Percentiles rank a stretch among this genome's conserved stretches.
Evolutionary conservation across 73 alveolate genomes (phyloP).

Genomic region (Stentor coeruleus): DNA sequence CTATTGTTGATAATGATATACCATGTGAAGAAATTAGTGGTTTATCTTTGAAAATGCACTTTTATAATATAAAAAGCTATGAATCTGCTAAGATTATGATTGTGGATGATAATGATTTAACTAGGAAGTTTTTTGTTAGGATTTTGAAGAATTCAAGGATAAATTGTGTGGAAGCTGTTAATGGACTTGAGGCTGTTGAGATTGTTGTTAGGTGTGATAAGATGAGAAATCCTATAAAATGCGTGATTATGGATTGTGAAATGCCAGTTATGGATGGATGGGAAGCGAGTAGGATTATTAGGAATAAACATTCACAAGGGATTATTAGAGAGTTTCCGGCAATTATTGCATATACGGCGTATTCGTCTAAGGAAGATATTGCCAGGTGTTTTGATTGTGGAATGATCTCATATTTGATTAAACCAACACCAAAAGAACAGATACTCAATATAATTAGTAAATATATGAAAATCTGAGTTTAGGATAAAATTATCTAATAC

Average conservation of each 20-base stretch:
- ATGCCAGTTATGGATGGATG: conserved; percentile 26
- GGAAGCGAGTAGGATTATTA: background rate
- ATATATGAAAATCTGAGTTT: too few relatives aligned
- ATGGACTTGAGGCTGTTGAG: conserved; percentile 10
- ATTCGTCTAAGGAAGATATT: background rate
- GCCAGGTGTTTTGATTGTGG: background rate
- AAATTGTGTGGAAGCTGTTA: background rate
- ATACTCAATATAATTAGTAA: background rate
- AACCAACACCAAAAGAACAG: background rate
- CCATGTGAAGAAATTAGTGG: background rate
- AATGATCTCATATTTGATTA: background rate
- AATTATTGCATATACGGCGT: conserved; percentile 1
- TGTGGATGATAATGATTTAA: conserved; percentile 3
- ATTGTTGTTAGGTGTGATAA: background rate
- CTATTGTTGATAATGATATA: background rate
- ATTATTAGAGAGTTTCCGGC: background rate
- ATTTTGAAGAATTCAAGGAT: background rate
- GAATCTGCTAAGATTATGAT: background rate
- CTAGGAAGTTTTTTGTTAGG: background rate
- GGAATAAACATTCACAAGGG: background rate
- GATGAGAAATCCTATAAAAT: background rate
- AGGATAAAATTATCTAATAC: too few relatives aligned
- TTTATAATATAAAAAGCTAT: background rate
- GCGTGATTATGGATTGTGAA: conserved; percentile 5
- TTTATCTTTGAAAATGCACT: too few relatives aligned